A percentile compares a stretch with the other conserved stretches of the same genome.
Evolutionary conservation across 192 early-diverging fungal genomes (phyloP).

Genomic region (Chytriomyces sp.): DNA sequence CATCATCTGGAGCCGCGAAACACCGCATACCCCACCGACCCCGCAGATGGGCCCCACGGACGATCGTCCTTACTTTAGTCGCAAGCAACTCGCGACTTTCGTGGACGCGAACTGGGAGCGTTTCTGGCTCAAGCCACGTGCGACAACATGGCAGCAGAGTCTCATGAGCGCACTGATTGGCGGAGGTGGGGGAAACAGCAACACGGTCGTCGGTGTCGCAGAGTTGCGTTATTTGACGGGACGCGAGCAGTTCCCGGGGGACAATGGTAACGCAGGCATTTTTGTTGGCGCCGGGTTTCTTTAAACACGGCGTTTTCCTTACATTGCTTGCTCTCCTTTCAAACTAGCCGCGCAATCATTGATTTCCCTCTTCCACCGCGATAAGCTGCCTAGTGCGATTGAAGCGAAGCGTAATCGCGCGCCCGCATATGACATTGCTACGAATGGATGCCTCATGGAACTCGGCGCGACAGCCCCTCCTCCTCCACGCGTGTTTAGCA

Average conservation of each 20-base stretch:
- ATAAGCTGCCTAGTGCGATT: neutral
- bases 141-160: conserved; percentile 66
- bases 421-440: conserved; percentile 30
- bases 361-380: conserved; percentile 6
- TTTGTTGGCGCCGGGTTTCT: too few species aligned
- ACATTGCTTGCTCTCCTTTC: too few species aligned
- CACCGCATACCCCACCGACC: conserved; percentile 24
- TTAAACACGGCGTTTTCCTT: neutral
- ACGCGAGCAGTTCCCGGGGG: conserved; percentile 34
- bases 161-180: conserved; percentile 30
- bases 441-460: conserved; percentile 35
- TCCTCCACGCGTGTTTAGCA: too few species aligned
- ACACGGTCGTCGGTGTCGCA: neutral
- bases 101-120: conserved; percentile 68
- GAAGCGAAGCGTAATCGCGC: conserved; percentile 14
- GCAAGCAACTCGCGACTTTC: conserved; percentile 65
- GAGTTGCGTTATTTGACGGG: conserved; percentile 36
- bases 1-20: conserved; percentile 28
- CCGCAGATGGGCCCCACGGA: conserved; percentile 26
- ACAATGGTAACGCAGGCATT: conserved; percentile 10
- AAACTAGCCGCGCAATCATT: conserved; percentile 5
- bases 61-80: conserved; percentile 34
- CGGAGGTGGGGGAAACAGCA: neutral
- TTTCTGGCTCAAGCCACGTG: conserved; percentile 67
- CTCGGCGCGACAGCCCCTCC: neutral